Percentiles rank a stretch among this genome's conserved stretches.
phyloP scores from a whole-genome alignment of 805 yeast genomes.

The Schwanniomyces polymorphus region DNA sequence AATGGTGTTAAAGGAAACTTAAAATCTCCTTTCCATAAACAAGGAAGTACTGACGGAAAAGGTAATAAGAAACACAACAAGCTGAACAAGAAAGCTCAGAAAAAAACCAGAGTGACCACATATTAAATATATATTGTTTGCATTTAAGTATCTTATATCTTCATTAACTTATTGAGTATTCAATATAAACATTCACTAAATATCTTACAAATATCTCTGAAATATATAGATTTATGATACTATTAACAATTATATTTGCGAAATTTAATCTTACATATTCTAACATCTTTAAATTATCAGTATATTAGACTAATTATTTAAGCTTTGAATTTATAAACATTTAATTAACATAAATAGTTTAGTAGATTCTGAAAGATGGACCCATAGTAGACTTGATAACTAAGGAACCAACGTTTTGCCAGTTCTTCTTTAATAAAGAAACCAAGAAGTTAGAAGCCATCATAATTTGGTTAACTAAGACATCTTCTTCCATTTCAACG shows the following conservation, averaged over 20 bases:
- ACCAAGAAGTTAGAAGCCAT: slow-evolving; percentile 99
- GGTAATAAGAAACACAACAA: slow-evolving; percentile 65
- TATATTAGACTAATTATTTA: slow-evolving; percentile 2
- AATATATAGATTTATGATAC: no score
- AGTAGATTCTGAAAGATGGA: slow-evolving; percentile 99
- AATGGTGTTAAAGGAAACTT: slow-evolving; percentile 61
- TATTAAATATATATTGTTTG: slow-evolving; percentile 10
- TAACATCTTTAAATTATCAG: neutral
- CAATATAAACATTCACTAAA: neutral
- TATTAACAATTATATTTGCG: no score
- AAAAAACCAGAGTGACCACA: slow-evolving; percentile 37
- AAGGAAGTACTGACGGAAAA: slow-evolving; percentile 16
- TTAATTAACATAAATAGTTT: slow-evolving; percentile 30
- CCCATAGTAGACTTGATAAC: slow-evolving; percentile 99
- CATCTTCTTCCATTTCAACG: slow-evolving; percentile 99
- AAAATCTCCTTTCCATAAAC: slow-evolving; percentile 72
- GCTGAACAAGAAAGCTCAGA: slow-evolving; percentile 68
- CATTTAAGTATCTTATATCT: neutral
- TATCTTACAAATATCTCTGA: no score
- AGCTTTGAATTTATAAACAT: neutral
- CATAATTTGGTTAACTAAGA: slow-evolving; percentile 95
- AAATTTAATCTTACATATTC: neutral
- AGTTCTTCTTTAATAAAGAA: slow-evolving; percentile 99
- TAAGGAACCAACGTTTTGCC: slow-evolving; percentile 99
- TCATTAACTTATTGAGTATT: neutral